Percentiles rank a stretch among this genome's conserved stretches.
These are phyloP conservation scores for Pyrus hybrid DNA, from an alignment of 331 rosid genomes.

Conservation along the genomic window DNA sequence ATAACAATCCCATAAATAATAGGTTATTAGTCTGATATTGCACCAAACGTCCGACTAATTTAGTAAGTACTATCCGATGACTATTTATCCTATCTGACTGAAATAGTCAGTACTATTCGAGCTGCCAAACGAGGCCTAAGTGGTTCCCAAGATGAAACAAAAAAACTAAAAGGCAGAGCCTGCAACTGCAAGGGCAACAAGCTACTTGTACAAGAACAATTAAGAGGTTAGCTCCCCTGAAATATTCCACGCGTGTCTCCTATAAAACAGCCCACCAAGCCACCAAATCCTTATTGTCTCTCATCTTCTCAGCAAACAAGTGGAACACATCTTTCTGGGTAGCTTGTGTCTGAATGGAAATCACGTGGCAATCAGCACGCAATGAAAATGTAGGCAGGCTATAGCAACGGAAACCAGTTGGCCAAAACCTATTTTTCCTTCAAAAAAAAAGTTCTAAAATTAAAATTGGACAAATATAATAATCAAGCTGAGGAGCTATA, in stretches of 20 bases:
- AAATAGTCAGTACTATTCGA: too few relatives aligned
- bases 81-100: too few relatives aligned
- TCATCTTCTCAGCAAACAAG: conserved; percentile 90
- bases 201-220: not conserved
- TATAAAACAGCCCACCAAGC: conserved; percentile 97
- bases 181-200: conserved; percentile 1
- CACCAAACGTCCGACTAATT: too few relatives aligned
- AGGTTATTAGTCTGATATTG: too few relatives aligned
- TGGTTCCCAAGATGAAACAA: not conserved
- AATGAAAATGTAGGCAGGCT: not conserved
- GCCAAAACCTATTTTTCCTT: not conserved
- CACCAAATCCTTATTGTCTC: conserved; percentile 81
- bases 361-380: conserved; percentile 9
- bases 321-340: conserved; percentile 74
- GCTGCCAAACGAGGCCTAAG: too few relatives aligned
- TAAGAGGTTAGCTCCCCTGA: conserved; percentile 48
- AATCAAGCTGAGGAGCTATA: not conserved
- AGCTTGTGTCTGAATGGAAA: conserved; percentile 64
- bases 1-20: too few relatives aligned
- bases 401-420: not conserved
- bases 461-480: not conserved
- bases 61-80: too few relatives aligned
- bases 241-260: conserved; percentile 94
- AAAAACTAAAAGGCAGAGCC: not conserved
- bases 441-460: not conserved